Evolutionary conservation across 768 basidiomycete genomes (phyloP).

Genomic region (Suillus hirtellus): DNA sequence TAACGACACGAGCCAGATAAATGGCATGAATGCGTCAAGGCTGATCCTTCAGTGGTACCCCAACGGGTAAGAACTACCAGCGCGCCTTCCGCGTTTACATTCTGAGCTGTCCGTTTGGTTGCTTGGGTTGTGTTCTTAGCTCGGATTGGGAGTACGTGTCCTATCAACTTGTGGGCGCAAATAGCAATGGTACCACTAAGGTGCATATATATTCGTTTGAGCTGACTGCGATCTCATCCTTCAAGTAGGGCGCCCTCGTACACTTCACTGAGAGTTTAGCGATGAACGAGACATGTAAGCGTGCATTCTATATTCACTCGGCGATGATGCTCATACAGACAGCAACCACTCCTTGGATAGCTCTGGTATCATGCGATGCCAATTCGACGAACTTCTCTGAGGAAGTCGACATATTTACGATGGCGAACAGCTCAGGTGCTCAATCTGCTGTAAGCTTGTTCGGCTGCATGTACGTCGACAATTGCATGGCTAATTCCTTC

Average conservation of each 20-base stretch:
- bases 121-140: slow-evolving; percentile 28
- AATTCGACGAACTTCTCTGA: slow-evolving; percentile 68
- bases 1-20: slow-evolving; percentile 58
- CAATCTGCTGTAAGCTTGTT: slow-evolving; percentile 63
- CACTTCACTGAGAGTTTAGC: slow-evolving; percentile 73
- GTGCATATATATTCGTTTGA: slow-evolving; percentile 36
- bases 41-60: slow-evolving; percentile 63
- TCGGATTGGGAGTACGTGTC: slow-evolving; percentile 56
- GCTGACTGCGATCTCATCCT: slow-evolving; percentile 4
- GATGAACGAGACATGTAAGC: slow-evolving; percentile 48
- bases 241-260: slow-evolving; percentile 70
- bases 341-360: slow-evolving; percentile 84
- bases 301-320: not conserved
- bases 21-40: slow-evolving; percentile 57
- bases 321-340: slow-evolving; percentile 13
- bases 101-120: slow-evolving; percentile 13
- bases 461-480: slow-evolving; percentile 3
- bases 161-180: slow-evolving; percentile 56
- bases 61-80: slow-evolving; percentile 41
- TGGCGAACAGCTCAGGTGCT: slow-evolving; percentile 78
- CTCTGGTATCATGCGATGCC: slow-evolving; percentile 78
- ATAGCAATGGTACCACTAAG: slow-evolving; percentile 52
- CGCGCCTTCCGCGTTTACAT: slow-evolving; percentile 7
- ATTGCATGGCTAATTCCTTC: not conserved
- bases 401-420: slow-evolving; percentile 76